Conservation (phyloP, 352 stramenopile genomes). For the Pythium brachiatum region DNA sequence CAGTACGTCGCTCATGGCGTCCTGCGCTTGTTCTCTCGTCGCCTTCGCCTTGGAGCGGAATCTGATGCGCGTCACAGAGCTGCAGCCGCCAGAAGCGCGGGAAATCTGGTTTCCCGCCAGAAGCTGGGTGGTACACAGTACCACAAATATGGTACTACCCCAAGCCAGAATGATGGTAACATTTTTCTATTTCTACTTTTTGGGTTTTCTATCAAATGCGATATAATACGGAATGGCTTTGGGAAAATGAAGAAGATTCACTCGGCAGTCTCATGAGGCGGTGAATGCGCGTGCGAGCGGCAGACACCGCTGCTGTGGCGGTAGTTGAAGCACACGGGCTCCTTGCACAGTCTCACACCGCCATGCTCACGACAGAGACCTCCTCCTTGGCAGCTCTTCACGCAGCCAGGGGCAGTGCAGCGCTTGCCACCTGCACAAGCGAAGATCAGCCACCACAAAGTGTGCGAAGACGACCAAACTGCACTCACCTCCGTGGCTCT, state of each 20-base stretch:
- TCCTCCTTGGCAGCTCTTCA: slow-evolving; percentile 70
- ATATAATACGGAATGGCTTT: slow-evolving; percentile 2
- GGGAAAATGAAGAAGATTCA: not conserved
- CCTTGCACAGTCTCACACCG: slow-evolving; percentile 34
- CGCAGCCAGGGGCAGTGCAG: slow-evolving; percentile 50
- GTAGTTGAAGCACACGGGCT: slow-evolving; percentile 26
- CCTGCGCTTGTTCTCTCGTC: slow-evolving; percentile 1
- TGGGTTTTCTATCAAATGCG: not conserved
- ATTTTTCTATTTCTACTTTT: too few species aligned
- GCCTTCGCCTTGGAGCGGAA: not conserved
- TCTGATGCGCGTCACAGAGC: not conserved
- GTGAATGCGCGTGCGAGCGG: slow-evolving; percentile 1
- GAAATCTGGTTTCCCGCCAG: slow-evolving; percentile 43
- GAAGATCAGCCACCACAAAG: not conserved
- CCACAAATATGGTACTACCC: slow-evolving; percentile 11
- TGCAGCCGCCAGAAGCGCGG: not conserved
- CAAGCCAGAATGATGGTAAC: not conserved
- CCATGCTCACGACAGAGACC: slow-evolving; percentile 68
- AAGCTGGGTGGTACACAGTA: slow-evolving; percentile 29
- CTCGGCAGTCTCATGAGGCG: not conserved
- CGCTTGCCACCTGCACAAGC: slow-evolving; percentile 52
- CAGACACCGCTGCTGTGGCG: slow-evolving; percentile 33
- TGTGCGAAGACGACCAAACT: not conserved
- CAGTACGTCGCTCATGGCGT: slow-evolving; percentile 8
- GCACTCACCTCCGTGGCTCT: slow-evolving; percentile 75